phyloP scores from a whole-genome alignment of 2,329 filamentous ascomycete genomes.

The Venturiaceae sp. region DNA sequence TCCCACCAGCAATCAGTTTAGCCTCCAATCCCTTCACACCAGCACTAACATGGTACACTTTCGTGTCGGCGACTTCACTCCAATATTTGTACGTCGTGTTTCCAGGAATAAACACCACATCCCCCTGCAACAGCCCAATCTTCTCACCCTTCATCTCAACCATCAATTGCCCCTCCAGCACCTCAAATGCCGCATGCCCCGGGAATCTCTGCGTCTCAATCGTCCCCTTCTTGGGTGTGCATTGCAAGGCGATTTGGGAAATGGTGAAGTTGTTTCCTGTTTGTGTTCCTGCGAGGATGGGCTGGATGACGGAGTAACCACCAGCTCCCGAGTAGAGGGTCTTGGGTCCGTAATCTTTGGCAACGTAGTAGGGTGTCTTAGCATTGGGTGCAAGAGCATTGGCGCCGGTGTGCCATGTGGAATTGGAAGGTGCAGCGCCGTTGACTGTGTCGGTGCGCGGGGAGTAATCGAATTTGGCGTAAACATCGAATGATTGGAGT shows the following conservation, averaged over 20 bases:
- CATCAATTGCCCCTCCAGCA: conserved; percentile 27
- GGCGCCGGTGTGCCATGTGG: conserved; percentile 28
- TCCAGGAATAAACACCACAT: conserved; percentile 29
- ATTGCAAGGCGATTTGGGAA: conserved; percentile 32
- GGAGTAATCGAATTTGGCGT: conserved; percentile 29
- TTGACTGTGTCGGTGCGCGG: conserved; percentile 32
- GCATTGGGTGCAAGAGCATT: conserved; percentile 23
- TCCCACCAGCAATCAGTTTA: conserved; percentile 12
- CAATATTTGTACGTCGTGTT: conserved; percentile 25
- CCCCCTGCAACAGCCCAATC: conserved; percentile 23
- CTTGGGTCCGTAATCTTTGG: conserved; percentile 37
- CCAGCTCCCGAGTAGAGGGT: conserved; percentile 26
- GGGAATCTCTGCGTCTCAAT: conserved; percentile 15
- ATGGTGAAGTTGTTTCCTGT: conserved; percentile 33
- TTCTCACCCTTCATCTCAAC: conserved; percentile 22
- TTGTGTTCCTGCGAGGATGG: conserved; percentile 31
- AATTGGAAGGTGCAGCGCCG: conserved; percentile 23
- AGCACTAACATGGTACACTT: conserved; percentile 16
- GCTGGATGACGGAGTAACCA: conserved; percentile 34
- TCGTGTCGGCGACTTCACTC: conserved; percentile 15
- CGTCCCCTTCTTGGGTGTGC: conserved; percentile 13
- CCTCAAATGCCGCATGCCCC: conserved; percentile 27
- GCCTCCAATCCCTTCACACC: conserved; percentile 14
- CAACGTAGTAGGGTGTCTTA: conserved; percentile 31
- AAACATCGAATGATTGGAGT: conserved; percentile 34